These are phyloP conservation scores for Phaeolepiota aurea DNA, from an alignment of 768 basidiomycete species.

Conservation along the genomic window DNA sequence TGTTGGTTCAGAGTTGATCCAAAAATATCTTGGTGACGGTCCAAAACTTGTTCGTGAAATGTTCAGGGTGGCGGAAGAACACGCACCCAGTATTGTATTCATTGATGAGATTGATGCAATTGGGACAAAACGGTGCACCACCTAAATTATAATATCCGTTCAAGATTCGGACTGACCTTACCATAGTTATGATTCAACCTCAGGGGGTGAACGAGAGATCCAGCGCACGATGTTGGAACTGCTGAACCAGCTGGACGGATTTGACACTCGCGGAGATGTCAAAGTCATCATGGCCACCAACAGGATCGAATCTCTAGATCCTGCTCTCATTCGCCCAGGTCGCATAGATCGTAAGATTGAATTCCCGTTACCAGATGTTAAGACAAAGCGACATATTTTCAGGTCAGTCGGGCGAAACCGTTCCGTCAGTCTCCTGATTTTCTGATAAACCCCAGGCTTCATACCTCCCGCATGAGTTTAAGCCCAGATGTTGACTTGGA, in stretches of 20 bases:
- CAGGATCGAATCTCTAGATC: slow-evolving; percentile 93
- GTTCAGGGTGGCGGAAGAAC: slow-evolving; percentile 95
- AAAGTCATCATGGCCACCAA: slow-evolving; percentile 99
- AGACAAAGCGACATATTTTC: slow-evolving; percentile 99
- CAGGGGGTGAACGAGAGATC: slow-evolving; percentile 97
- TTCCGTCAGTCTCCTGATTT: not conserved
- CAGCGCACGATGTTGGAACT: slow-evolving; percentile 99
- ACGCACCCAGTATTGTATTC: slow-evolving; percentile 98
- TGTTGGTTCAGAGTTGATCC: slow-evolving; percentile 95
- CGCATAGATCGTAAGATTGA: slow-evolving; percentile 99
- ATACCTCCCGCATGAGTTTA: slow-evolving; percentile 93
- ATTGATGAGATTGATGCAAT: slow-evolving; percentile 99
- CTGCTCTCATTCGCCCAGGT: slow-evolving; percentile 95
- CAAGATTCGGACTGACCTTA: too few relatives aligned
- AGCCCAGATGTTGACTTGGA: slow-evolving; percentile 86
- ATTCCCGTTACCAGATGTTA: slow-evolving; percentile 94
- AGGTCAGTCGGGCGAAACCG: slow-evolving; percentile 44
- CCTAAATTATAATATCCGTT: too few relatives aligned
- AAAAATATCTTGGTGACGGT: slow-evolving; percentile 98
- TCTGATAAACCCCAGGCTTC: slow-evolving; percentile 42
- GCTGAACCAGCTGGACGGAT: slow-evolving; percentile 98
- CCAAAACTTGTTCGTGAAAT: slow-evolving; percentile 96
- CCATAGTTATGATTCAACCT: slow-evolving; percentile 95
- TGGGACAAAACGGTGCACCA: slow-evolving; percentile 91
- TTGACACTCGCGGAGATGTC: slow-evolving; percentile 98